These are phyloP conservation scores for Thraustochytrium striatum DNA, from an alignment of 352 stramenopile species.

Conservation along the genomic window DNA sequence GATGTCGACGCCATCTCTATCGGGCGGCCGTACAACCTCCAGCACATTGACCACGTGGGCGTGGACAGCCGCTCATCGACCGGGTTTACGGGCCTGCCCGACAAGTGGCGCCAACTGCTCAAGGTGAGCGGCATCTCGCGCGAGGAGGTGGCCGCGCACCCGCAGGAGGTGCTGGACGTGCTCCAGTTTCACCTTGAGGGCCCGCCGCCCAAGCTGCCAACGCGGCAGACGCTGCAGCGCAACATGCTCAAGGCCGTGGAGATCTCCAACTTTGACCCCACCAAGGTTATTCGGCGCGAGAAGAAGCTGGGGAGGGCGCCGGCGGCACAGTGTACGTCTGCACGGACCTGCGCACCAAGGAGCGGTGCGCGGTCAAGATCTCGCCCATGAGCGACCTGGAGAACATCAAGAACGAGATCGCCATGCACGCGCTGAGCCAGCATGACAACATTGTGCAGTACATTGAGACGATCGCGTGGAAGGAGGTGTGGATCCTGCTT, in stretches of 20 bases:
- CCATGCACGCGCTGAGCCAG: constrained; percentile 60
- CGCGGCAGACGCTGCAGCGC: constrained; percentile 34
- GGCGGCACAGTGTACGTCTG: constrained; percentile 61
- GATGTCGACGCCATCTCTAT: constrained; percentile 45
- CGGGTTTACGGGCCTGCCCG: constrained; percentile 62
- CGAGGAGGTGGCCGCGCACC: constrained; percentile 62
- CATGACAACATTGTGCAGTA: constrained; percentile 63
- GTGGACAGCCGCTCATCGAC: constrained; percentile 55
- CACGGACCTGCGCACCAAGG: constrained; percentile 53
- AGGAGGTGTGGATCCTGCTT: constrained; percentile 78
- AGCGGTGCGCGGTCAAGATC: constrained; percentile 60
- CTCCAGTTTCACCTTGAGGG: constrained; percentile 66
- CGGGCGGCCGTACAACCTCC: constrained; percentile 57
- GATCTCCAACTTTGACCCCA: constrained; percentile 59
- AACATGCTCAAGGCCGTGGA: constrained; percentile 53
- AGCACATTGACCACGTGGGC: constrained; percentile 60
- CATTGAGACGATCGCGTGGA: constrained; percentile 56
- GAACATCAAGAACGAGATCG: constrained; percentile 66
- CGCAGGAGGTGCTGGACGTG: constrained; percentile 64
- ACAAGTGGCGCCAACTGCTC: constrained; percentile 60
- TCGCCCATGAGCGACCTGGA: constrained; percentile 57
- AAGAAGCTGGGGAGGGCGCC: constrained; percentile 63
- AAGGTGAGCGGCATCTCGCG: constrained; percentile 66
- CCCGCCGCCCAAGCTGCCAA: constrained; percentile 51
- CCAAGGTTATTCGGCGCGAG: constrained; percentile 47